phyloP scores from a whole-genome alignment of 2,329 filamentous ascomycete genomes.

The Leptoxyphium fumago region DNA sequence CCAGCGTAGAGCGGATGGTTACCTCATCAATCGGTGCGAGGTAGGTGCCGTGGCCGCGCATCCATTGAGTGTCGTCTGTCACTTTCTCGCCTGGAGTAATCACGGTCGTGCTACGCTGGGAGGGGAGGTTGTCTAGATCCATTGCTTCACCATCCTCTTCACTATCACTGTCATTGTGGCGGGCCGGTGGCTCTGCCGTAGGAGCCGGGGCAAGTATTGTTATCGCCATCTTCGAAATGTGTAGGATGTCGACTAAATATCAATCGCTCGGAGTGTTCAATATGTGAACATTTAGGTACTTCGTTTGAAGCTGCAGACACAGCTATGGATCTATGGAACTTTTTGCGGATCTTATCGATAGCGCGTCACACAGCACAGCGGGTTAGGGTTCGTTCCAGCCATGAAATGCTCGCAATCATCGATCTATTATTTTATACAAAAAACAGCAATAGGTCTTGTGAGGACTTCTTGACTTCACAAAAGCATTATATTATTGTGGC shows the following conservation, averaged over 20 bases:
- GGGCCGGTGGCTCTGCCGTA: conserved; percentile 14
- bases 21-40: conserved; percentile 41
- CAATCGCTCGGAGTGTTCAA: too few relatives aligned
- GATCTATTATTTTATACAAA: too few relatives aligned
- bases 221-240: conserved; percentile 36
- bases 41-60: conserved; percentile 93
- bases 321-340: too few relatives aligned
- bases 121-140: conserved; percentile 36
- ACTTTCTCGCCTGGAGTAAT: conserved; percentile 82
- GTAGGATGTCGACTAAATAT: neutral
- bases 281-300: too few relatives aligned
- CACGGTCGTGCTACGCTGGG: conserved; percentile 37
- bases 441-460: too few relatives aligned
- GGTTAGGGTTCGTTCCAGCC: too few relatives aligned
- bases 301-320: too few relatives aligned
- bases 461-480: too few relatives aligned
- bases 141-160: conserved; percentile 12
- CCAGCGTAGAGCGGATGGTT: conserved; percentile 76
- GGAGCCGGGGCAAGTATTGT: conserved; percentile 41
- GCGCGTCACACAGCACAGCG: too few relatives aligned
- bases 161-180: conserved; percentile 18
- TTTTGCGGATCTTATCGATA: too few relatives aligned
- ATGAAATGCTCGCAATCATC: too few relatives aligned
- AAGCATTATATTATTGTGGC: too few relatives aligned
- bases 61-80: conserved; percentile 90